Conservation (phyloP, 2,329 filamentous ascomycete genomes). For the Microsporum canis region DNA sequence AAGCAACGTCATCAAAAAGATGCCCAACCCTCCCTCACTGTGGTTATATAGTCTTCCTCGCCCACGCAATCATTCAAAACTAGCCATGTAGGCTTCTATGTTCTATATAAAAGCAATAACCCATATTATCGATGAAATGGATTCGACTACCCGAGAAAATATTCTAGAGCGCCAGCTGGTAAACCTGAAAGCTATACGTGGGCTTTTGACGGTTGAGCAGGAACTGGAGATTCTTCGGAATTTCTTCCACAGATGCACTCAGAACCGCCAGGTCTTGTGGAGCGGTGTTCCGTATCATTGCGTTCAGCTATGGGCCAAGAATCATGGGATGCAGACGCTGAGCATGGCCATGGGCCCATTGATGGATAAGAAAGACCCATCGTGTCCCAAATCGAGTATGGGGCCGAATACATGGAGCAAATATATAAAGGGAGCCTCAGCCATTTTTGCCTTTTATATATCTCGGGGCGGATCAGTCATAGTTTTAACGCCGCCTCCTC, state of each 20-base stretch:
- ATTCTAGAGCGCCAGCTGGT: background rate
- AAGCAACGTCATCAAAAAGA: no score
- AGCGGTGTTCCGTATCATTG: slow-evolving; percentile 17
- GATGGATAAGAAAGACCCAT: slow-evolving; percentile 15
- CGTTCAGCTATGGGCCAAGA: slow-evolving; percentile 20
- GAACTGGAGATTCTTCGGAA: slow-evolving; percentile 14
- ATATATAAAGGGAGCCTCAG: slow-evolving; percentile 19
- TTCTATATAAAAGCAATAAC: no score
- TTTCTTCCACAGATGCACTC: slow-evolving; percentile 12
- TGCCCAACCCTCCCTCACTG: no score
- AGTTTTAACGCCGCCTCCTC: slow-evolving; percentile 20
- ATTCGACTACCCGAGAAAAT: background rate
- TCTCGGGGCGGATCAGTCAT: slow-evolving; percentile 15
- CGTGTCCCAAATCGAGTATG: slow-evolving; percentile 13
- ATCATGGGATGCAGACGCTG: slow-evolving; percentile 19
- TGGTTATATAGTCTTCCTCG: no score
- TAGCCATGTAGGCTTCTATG: no score
- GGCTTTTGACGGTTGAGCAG: slow-evolving; percentile 13
- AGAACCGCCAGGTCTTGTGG: slow-evolving; percentile 20
- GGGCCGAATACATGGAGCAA: slow-evolving; percentile 13
- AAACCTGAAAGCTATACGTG: background rate
- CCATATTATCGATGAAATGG: background rate
- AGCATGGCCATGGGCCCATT: slow-evolving; percentile 20
- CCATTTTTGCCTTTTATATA: slow-evolving; percentile 20
- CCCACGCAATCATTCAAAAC: no score